Evolutionary conservation across 768 basidiomycete species (phyloP), one percentile per base, ranked within the genome.

Genomic region (Lactarius indigo): DNA sequence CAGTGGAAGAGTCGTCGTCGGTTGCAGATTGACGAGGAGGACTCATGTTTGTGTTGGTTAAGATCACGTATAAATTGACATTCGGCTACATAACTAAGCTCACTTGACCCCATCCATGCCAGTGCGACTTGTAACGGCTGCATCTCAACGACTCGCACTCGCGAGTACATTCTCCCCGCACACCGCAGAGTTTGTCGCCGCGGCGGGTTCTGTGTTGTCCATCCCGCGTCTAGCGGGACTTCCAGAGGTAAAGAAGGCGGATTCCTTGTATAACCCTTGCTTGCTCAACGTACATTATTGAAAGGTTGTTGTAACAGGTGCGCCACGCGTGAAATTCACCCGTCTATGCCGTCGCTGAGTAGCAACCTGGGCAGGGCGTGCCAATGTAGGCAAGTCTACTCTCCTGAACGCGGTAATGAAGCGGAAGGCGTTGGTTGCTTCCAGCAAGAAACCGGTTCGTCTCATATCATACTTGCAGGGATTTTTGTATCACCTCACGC

Each of bases 351-450:
- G 35, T 55, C 33, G 61, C 50, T 56, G 18, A 41, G n/a, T 56
- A 57, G 63, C 57, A 8, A 30, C 31, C 18, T 23, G 28, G 50
- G 42, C 65, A 89, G 91, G 91, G 23, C 86, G 91, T 66, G 90
- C 91, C 3, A 92, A 92, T 72, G 86, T 81, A 28, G 91, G 91
- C 31, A 92, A 92, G 74, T 91, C 90, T 1, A 83, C 87, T 4
- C 75, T 92, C 35, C 80, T 92, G 10, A 92, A 92, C 69, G 83
- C 86, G 15, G 82, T 92, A 5, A 72, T 91, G 5, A 84, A 84
- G 2, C 78, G 87, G 39, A 86, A 74, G 61, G 77, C 79, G 47
- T 75, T 92, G 35, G 74, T 89, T 18, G 79, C 82, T 44, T 87
- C 86, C 0, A 90, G 89, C 75, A 88, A 86, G 68, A 89, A 87